A percentile compares a stretch with the other conserved stretches of the same genome.
phyloP scores from a whole-genome alignment of 2,329 filamentous ascomycete genomes.

The Cercospora sp. region DNA sequence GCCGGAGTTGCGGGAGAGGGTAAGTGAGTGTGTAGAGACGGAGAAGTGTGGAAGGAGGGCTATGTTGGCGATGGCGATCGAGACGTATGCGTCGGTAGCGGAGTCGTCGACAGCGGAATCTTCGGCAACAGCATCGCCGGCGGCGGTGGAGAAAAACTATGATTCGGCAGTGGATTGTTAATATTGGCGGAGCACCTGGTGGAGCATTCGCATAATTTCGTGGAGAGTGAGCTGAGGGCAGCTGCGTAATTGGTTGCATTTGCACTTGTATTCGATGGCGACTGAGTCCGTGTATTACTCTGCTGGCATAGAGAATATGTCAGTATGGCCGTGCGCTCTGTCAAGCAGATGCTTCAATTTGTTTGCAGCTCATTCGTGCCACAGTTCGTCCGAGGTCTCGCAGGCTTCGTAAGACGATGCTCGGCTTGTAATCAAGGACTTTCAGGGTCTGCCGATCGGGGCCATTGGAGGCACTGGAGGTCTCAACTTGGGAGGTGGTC shows the following conservation, averaged over 20 bases:
- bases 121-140: background rate
- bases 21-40: background rate
- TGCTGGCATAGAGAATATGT: background rate
- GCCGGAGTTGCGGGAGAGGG: background rate
- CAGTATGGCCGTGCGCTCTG: background rate
- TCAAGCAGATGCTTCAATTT: background rate
- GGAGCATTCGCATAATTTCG: background rate
- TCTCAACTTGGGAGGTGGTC: background rate
- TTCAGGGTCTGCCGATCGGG: conserved; percentile 1
- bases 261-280: background rate
- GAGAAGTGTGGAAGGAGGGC: background rate
- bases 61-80: background rate
- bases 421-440: background rate
- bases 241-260: background rate
- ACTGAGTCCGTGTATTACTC: background rate
- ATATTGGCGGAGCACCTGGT: background rate
- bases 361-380: background rate
- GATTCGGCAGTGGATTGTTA: background rate
- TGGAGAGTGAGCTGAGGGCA: background rate
- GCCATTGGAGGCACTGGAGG: background rate
- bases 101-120: background rate
- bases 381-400: background rate
- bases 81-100: too few species aligned
- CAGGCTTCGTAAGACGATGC: background rate
- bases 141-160: background rate